These are phyloP conservation scores for Pugionium cornutum DNA, from an alignment of 345 rosid genomes.

Conservation along the genomic window DNA sequence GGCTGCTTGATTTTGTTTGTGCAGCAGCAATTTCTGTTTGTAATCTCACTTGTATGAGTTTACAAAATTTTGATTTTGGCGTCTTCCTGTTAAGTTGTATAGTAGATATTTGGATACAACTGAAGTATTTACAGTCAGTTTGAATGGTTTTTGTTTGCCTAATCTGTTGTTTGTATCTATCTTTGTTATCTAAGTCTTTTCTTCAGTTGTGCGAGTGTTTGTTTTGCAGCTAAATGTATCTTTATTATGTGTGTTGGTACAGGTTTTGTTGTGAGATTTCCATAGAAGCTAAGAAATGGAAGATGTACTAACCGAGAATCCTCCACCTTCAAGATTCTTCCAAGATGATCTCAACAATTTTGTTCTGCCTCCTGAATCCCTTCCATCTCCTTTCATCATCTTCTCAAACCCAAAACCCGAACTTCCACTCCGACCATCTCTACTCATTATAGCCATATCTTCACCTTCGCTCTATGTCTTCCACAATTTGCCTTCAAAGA, in stretches of 20 bases:
- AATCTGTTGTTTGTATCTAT: not conserved
- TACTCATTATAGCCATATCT: conserved; percentile 72
- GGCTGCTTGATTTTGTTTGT: too few species aligned
- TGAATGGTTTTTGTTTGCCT: not conserved
- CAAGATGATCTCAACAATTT: conserved; percentile 94
- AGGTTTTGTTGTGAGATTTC: conserved; percentile 23
- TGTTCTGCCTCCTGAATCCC: conserved; percentile 46
- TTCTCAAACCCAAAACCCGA: conserved; percentile 57
- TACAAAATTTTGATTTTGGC: not conserved
- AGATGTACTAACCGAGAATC: conserved; percentile 82
- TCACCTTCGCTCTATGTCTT: conserved; percentile 60
- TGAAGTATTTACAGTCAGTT: not conserved
- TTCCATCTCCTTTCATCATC: conserved; percentile 74
- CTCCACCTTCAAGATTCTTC: conserved; percentile 92
- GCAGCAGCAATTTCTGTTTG: too few species aligned
- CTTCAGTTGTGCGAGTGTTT: not conserved
- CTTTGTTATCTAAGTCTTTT: too few species aligned
- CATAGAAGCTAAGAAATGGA: conserved; percentile 53
- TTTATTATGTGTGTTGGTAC: not conserved
- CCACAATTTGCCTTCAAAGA: conserved; percentile 57
- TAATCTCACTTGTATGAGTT: too few species aligned
- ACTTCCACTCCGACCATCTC: conserved; percentile 62
- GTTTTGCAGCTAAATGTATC: conserved; percentile 4
- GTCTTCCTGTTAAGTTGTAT: too few species aligned
- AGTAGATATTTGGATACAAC: too few species aligned